Evolutionary conservation across 2,329 filamentous ascomycete species (phyloP).

Genomic region (Tolypocladium nubicola): DNA sequence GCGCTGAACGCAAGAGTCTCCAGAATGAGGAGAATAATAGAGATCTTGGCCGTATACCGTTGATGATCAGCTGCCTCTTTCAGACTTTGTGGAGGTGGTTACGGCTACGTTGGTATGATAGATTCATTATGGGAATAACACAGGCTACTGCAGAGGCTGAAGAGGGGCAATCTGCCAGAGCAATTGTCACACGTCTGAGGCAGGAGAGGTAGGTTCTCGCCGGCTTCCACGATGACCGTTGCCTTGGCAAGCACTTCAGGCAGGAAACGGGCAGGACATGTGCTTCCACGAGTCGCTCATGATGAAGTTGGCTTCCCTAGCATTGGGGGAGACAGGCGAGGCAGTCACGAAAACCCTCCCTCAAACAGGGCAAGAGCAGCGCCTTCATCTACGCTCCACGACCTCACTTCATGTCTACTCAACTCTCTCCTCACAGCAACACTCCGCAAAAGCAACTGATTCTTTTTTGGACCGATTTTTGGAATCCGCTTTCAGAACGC

Average conservation of each 20-base stretch:
- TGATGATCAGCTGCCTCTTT: neutral
- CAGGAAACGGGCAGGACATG: neutral
- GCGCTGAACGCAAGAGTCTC: neutral
- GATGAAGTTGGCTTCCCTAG: neutral
- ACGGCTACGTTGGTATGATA: too few species aligned
- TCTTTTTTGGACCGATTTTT: constrained; percentile 10
- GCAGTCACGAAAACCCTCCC: neutral
- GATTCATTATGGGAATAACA: neutral
- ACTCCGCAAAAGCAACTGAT: neutral
- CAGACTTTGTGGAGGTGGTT: neutral
- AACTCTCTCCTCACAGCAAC: neutral
- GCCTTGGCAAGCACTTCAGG: neutral
- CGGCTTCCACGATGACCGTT: neutral
- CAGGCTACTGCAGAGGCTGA: neutral
- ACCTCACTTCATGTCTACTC: neutral
- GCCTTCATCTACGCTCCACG: neutral
- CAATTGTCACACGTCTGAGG: neutral
- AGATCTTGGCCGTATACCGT: neutral
- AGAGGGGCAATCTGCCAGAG: neutral
- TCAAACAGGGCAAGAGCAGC: neutral
- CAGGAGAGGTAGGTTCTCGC: neutral
- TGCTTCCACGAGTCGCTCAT: neutral
- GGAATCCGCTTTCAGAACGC: constrained; percentile 11
- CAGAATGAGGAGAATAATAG: too few species aligned
- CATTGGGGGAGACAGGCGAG: neutral